Base-by-base conservation (phyloP, 345 rosid genomes). In the Brassica napus region DNA sequence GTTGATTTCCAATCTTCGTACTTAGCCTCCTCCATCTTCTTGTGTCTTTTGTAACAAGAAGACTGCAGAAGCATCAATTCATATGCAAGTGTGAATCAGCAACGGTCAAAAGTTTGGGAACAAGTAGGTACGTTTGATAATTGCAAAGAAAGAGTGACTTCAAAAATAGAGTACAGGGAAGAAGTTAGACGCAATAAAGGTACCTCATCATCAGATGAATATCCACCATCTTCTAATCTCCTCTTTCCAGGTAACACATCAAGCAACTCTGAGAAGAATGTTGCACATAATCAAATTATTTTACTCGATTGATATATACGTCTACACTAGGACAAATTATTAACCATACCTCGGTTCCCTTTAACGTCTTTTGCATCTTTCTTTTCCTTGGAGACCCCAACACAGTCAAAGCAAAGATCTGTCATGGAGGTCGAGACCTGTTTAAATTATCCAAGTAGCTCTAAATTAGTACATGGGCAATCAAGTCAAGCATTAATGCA, bases 1-100 rank as follows among this genome's bases (percentile, higher is more conserved):
- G 89, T 73, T 1, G 97, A 85, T 77, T 94, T 94, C 94, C 97
- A 92, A 14, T 92, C 87, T 75, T 91, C 91, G 64, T 91, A 92
- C 69, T 77, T 89, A 65, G 60, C 82, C 76, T 86, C 89, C 73
- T 88, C 94, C 77, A 32, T 81, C 76, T 54, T 85, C 78, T 92
- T 92, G 1, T 84, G 89, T 85, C 86, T 84, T 78, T 91, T 92
- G 85, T 87, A 81, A 77, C 91, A 81, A 30, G 94, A 87, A 66
- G 80, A 73, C 98, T 94, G 88, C 77, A 78, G 11, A 65, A 71
- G 69, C 24, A 21, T 65, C 16, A 65, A 65, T 58, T 23, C 18
- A 66, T 7, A 69, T 65, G 8, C 8, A 11, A 42, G 9, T 28
- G 23, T 18, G 14, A 64, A 63, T 52, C 63, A 62, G 68, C 3